Evolutionary conservation across 140 eudicot species (phyloP), one percentile per base, ranked within the genome.

Genomic region (Flaveria floridana): DNA sequence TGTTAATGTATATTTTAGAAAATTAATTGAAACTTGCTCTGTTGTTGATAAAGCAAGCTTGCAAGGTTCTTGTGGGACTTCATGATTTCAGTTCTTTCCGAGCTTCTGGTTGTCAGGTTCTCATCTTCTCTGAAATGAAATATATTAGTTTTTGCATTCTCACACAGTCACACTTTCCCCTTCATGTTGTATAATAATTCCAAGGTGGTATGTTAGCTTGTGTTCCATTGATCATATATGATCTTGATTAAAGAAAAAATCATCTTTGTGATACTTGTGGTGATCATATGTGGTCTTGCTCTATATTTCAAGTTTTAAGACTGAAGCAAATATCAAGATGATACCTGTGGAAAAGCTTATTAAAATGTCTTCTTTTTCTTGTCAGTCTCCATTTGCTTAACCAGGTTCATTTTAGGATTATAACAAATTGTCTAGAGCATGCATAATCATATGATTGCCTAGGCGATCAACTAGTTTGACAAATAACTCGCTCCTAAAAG

Each of bases 61-160:
- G 99, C 83, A 82, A 86, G 72, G 84, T 94, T 82, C 96, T 94
- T 75, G 85, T 71, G 76, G 99, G 99, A 66, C 82, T 74, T 15
- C 99, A 94, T 72, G 97, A 94, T 80, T 94, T 94, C 92, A 88
- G 92, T 80, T 94, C 99, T 56, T 91, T 94, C 78, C 86, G 99
- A 71, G 97, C 96, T 15, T 76, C 96, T 78, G 94, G 81, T 69
- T 94, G 99, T 76, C 91, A 90, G 99, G 99, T 94, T 44, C 42
- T 74, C 72, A 73, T 77, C 37, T 21, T 23, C 63, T 68, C 52
- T 26, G 18, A 34, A 18, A 23, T 16, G 14, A 50, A 51, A 37
- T 41, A 30, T n/a, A 44, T 46, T 57, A 34, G 5, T 68, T 62
- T 61, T 15, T 5, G 11, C 72, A 16, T 48, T 42, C 3, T 50